Evolutionary conservation across 1,284 basidiomycete species (phyloP).

Genomic region (Sanghuangporus baumii): DNA sequence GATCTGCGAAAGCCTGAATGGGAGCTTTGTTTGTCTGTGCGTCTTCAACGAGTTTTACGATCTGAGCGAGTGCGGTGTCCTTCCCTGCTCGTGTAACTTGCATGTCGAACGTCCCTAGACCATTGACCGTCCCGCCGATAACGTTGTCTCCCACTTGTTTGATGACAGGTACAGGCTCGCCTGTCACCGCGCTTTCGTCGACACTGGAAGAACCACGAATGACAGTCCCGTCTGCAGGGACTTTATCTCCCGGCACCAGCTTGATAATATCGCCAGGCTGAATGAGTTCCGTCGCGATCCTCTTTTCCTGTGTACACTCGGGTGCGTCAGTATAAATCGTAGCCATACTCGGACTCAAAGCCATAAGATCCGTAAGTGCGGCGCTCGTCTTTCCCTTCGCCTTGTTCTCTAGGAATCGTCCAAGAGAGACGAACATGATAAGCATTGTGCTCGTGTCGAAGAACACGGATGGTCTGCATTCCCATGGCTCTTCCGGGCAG

Average conservation of each 20-base stretch:
- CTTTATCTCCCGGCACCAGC: constrained; percentile 93
- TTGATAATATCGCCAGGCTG: constrained; percentile 94
- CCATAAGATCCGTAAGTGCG: constrained; percentile 94
- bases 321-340: constrained; percentile 88
- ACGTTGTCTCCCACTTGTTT: constrained; percentile 82
- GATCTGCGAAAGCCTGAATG: constrained; percentile 96
- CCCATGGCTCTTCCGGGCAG: constrained; percentile 43
- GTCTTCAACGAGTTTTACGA: constrained; percentile 95
- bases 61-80: constrained; percentile 94
- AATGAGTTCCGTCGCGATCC: constrained; percentile 90
- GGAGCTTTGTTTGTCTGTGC: constrained; percentile 98
- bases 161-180: constrained; percentile 87
- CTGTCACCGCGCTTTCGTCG: constrained; percentile 97
- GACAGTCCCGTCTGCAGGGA: constrained; percentile 94
- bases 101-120: constrained; percentile 94
- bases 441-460: constrained; percentile 99
- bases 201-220: constrained; percentile 81
- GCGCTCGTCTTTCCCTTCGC: constrained; percentile 97
- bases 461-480: constrained; percentile 83
- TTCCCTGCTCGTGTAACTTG: constrained; percentile 91
- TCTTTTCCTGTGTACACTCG: constrained; percentile 77
- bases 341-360: constrained; percentile 90
- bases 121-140: constrained; percentile 97
- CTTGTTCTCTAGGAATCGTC: constrained; percentile 92
- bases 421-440: constrained; percentile 94